These are phyloP conservation scores for Exophiala bonariae DNA, from an alignment of 2,329 filamentous ascomycete species.

Conservation along the genomic window DNA sequence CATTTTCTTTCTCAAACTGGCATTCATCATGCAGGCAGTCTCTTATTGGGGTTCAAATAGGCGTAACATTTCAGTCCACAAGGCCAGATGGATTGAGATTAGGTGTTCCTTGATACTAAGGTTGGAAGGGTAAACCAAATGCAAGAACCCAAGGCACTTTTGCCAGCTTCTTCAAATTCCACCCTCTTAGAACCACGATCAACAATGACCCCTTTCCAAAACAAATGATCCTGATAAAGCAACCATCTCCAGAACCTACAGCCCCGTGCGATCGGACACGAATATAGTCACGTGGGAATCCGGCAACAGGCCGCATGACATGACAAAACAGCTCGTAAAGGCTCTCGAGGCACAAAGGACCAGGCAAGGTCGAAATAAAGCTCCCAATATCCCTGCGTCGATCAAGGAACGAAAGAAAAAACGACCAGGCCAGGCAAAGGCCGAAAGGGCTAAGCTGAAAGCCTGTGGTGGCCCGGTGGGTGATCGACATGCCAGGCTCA, in stretches of 20 bases:
- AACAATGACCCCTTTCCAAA: not conserved
- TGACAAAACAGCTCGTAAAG: too few relatives aligned
- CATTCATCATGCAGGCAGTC: not conserved
- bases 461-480: not conserved
- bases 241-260: not conserved
- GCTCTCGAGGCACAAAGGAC: not conserved
- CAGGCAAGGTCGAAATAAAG: conserved; percentile 1
- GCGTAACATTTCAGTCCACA: not conserved
- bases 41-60: not conserved
- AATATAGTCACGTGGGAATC: too few relatives aligned
- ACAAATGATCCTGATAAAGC: not conserved
- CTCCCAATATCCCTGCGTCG: not conserved
- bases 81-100: not conserved
- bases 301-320: too few relatives aligned
- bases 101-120: not conserved
- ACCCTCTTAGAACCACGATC: not conserved
- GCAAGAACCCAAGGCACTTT: not conserved
- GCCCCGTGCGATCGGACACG: too few relatives aligned
- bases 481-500: not conserved
- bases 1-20: not conserved
- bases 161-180: not conserved
- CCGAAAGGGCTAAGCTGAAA: not conserved
- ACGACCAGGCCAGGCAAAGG: too few relatives aligned
- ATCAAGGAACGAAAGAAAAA: too few relatives aligned
- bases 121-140: not conserved